Conservation (phyloP, 257 asterid genomes). For the Solanum lignicaule region DNA sequence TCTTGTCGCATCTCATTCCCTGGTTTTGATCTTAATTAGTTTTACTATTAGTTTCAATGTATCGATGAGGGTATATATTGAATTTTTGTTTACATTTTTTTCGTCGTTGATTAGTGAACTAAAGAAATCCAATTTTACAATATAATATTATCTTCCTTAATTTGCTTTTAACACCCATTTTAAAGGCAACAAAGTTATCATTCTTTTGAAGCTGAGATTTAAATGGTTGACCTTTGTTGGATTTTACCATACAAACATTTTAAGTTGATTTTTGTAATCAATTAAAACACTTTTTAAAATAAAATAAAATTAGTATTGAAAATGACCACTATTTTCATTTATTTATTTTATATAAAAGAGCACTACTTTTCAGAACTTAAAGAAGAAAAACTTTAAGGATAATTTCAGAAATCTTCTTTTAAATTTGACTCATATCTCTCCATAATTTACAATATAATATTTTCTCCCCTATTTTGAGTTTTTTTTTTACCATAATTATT, state of each 20-base stretch:
- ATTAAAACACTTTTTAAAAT: neutral
- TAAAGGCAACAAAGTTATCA: neutral
- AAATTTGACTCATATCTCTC: neutral
- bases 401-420: neutral
- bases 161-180: neutral
- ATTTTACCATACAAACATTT: neutral
- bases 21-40: neutral
- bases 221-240: neutral
- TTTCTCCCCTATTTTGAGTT: neutral
- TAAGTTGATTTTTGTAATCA: neutral
- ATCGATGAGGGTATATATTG: neutral
- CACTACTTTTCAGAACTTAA: neutral
- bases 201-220: neutral
- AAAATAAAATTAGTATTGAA: neutral
- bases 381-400: neutral
- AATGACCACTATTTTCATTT: neutral
- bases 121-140: neutral
- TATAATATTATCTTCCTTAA: neutral
- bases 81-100: neutral
- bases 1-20: neutral
- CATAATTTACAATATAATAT: neutral
- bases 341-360: neutral
- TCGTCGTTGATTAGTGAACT: neutral
- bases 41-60: neutral
- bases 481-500: neutral